Conservation (phyloP, 495 filamentous ascomycete species). For the Evansstolkia leycettana region DNA sequence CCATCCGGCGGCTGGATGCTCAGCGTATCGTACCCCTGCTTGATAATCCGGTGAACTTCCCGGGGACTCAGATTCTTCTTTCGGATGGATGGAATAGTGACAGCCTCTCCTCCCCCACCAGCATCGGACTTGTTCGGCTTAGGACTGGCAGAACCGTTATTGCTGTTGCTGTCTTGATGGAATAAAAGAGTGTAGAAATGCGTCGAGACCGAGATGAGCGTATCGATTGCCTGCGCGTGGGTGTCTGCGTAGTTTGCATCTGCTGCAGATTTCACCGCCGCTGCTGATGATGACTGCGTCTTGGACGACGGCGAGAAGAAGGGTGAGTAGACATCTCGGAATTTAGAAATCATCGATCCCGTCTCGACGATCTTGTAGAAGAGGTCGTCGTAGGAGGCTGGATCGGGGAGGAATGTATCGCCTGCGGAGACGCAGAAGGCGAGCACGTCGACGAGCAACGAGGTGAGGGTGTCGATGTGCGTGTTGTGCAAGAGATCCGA, state of each 20-base stretch:
- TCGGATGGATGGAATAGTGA: constrained; percentile 19
- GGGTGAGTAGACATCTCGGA: constrained; percentile 57
- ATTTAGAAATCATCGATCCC: constrained; percentile 72
- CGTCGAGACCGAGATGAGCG: constrained; percentile 67
- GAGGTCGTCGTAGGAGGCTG: constrained; percentile 83
- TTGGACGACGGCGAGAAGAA: constrained; percentile 7
- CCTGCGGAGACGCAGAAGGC: constrained; percentile 77
- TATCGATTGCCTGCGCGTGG: constrained; percentile 54
- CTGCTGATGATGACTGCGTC: constrained; percentile 6
- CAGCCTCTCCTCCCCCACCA: constrained; percentile 11
- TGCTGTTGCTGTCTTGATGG: constrained; percentile 28
- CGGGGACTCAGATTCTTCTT: constrained; percentile 61
- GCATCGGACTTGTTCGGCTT: constrained; percentile 4
- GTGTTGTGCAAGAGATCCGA: constrained; percentile 54
- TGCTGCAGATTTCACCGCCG: neutral
- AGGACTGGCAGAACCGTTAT: constrained; percentile 23
- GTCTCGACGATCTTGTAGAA: constrained; percentile 97
- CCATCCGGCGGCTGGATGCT: constrained; percentile 77
- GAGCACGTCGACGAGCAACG: constrained; percentile 63
- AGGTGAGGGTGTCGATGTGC: constrained; percentile 41
- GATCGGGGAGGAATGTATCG: constrained; percentile 85
- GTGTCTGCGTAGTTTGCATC: constrained; percentile 10
- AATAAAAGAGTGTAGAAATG: constrained; percentile 81
- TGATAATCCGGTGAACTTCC: constrained; percentile 84
- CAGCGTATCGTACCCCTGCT: constrained; percentile 89